Conservation (phyloP, 148 eudicot species). For the Cornus kousa region DNA sequence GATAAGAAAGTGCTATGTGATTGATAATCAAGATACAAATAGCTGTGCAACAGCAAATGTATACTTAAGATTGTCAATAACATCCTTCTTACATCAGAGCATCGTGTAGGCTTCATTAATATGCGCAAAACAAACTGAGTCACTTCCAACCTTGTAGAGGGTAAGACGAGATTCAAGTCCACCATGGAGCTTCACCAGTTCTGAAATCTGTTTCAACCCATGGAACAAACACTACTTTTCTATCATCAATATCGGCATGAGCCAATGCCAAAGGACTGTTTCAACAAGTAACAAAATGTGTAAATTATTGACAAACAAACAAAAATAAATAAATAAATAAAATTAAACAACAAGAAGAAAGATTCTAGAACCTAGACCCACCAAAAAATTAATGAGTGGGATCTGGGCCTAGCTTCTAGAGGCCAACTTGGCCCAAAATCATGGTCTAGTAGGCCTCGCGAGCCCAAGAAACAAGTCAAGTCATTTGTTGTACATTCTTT, state of each 20-base stretch:
- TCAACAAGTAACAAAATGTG: conserved; percentile 12
- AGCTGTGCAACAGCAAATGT: neutral
- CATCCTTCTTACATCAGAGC: neutral
- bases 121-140: conserved; percentile 7
- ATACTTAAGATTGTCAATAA: neutral
- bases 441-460: no score
- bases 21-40: neutral
- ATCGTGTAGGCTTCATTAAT: conserved; percentile 15
- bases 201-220: conserved; percentile 88
- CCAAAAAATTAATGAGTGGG: no score
- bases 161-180: conserved; percentile 37
- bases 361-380: no score
- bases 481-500: no score
- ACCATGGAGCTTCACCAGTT: conserved; percentile 85
- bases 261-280: conserved; percentile 73
- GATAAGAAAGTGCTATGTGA: neutral
- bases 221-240: conserved; percentile 77
- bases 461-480: no score
- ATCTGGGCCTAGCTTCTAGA: no score
- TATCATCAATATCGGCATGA: conserved; percentile 63
- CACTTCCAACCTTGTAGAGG: neutral
- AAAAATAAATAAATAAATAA: no score
- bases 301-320: conserved; percentile 3
- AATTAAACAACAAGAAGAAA: no score
- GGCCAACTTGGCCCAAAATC: no score